Evolutionary conservation across 139 green algal genomes (phyloP).

Genomic region (Pseudopediastrum boryanum): DNA sequence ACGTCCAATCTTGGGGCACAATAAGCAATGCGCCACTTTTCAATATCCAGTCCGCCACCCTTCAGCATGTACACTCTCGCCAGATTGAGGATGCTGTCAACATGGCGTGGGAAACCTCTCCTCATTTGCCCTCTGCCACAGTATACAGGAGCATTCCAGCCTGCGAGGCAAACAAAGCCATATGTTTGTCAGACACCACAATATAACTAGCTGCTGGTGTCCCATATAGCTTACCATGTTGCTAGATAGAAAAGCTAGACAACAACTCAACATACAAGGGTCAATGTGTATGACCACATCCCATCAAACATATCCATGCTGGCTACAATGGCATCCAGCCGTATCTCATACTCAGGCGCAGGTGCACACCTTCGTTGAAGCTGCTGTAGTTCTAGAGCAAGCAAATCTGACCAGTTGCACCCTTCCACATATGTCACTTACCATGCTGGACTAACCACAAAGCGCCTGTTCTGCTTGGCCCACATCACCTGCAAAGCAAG

Average conservation of each 20-base stretch:
- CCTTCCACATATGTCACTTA: conserved; percentile 12
- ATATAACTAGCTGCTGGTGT: not conserved
- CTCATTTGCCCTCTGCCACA: conserved; percentile 68
- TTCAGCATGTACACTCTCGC: no score
- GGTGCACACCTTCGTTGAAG: not conserved
- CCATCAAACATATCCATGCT: not conserved
- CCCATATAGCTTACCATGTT: not conserved
- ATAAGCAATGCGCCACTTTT: no score
- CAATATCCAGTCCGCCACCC: no score
- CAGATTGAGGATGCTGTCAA: no score
- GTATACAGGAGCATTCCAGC: conserved; percentile 65
- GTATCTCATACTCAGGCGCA: not conserved
- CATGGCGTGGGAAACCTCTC: conserved; percentile 53
- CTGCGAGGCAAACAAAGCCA: conserved; percentile 31
- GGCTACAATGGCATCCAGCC: not conserved
- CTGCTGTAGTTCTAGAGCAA: not conserved
- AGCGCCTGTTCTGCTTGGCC: conserved; percentile 46
- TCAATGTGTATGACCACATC: no score
- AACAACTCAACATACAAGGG: no score
- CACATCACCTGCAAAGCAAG: conserved; percentile 46
- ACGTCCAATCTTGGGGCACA: no score
- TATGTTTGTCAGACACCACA: not conserved
- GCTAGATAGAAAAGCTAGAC: not conserved
- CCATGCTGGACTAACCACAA: conserved; percentile 59
- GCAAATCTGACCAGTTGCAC: not conserved